Base-by-base conservation (phyloP, 2,329 filamentous ascomycete genomes). In the Arthrobotrys sinensis region DNA sequence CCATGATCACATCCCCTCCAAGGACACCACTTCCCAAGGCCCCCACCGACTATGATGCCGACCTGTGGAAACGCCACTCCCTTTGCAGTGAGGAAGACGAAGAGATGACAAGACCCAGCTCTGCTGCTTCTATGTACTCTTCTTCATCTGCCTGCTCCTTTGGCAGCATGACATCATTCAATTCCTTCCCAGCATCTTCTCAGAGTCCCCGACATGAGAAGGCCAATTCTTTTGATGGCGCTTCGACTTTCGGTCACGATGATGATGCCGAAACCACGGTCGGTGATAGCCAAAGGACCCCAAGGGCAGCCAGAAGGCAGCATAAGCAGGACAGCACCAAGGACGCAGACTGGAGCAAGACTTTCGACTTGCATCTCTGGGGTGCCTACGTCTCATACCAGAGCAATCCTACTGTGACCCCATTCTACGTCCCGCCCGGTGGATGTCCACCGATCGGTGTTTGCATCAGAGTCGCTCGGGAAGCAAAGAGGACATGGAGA, bases 311-410 rank as follows among this genome's bases (percentile, higher is more conserved):
- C 7, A 52, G 69, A 16, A 63, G 57, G 52, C 76, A 28, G 11
- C 52, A 72, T 36, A 79, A 73, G 28, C 80, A 75, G 16, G 76
- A 79, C 16, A 80, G 80, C 60, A 65, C 70, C 16, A 73, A 80
- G 60, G 81, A 81, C 63, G 80, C 79, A 3, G 75, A 80, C 36
- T 91, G 90, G 90, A 91, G 89, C 3, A 88, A 88, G 78, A 87
- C 88, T 16, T 91, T 91, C 89, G 89, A 86, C 83, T 85, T 88
- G 11, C 90, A 92, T 81, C 84, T 92, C 8, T 92, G 90, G 90
- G 86, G 88, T 4, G 90, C 88, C 0, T 92, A 91, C 82, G 84
- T 88, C 73, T 85, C 90, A 65, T 92, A 91, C 81, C 84, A 91
- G 46, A 88, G 90, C 82, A 90, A 92, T 80, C 90, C 90, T 53